Conservation (phyloP, 2,329 filamentous ascomycete genomes). For the Microdochium trichocladiopsis region DNA sequence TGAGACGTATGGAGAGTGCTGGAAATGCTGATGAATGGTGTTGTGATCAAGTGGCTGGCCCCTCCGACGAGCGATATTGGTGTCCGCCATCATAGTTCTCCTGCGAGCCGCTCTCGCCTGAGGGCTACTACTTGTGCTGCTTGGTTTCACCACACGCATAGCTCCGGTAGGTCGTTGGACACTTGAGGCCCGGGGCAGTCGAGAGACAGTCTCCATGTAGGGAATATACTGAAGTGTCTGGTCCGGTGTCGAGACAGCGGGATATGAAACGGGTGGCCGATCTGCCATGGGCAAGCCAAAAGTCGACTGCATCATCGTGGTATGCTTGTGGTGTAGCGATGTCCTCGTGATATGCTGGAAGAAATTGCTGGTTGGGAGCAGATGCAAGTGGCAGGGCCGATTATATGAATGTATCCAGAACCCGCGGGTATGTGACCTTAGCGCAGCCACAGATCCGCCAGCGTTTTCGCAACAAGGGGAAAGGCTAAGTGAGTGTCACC, state of each 20-base stretch:
- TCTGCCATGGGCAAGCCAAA: not conserved
- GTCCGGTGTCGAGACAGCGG: constrained; percentile 10
- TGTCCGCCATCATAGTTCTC: constrained; percentile 49
- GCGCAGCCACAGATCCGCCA: not conserved
- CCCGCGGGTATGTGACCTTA: not conserved
- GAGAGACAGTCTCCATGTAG: constrained; percentile 34
- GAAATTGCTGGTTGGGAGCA: not conserved
- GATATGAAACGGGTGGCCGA: constrained; percentile 1
- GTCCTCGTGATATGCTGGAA: not conserved
- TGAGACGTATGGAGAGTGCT: constrained; percentile 14
- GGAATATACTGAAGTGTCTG: constrained; percentile 13
- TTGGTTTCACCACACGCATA: constrained; percentile 59
- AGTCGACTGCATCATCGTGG: not conserved
- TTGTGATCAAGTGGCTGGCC: constrained; percentile 41
- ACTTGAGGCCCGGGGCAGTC: constrained; percentile 40
- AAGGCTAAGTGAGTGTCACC: not conserved
- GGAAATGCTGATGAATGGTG: constrained; percentile 29
- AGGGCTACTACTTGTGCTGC: constrained; percentile 63
- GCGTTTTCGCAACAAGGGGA: not conserved
- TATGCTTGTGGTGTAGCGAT: not conserved
- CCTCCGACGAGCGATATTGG: constrained; percentile 30
- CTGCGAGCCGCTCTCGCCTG: constrained; percentile 44
- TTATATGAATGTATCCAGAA: not conserved
- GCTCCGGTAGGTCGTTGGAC: constrained; percentile 39
- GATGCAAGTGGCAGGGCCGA: not conserved